Percentiles rank a stretch among this genome's conserved stretches.
Conservation (phyloP, 129 eudicot genomes). For the Erigeron canadensis region DNA sequence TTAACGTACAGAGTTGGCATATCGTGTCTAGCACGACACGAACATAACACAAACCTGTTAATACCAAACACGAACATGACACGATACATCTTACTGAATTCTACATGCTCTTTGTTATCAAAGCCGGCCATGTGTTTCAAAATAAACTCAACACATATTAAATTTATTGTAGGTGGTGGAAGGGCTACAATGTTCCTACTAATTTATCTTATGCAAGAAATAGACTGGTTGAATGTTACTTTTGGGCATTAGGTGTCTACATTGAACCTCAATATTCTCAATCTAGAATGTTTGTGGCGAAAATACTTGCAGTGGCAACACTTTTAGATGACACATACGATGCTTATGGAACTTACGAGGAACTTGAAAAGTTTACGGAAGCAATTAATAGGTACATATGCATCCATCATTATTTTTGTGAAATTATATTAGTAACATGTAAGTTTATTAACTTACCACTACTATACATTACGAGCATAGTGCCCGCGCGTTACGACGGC, state of each 20-base stretch:
- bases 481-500: too few relatives aligned
- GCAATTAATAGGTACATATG: neutral
- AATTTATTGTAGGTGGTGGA: neutral
- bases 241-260: neutral
- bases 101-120: too few relatives aligned
- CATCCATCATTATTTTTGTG: too few relatives aligned
- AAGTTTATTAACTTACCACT: too few relatives aligned
- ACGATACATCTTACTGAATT: too few relatives aligned
- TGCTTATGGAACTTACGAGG: neutral
- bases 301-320: neutral
- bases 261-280: neutral
- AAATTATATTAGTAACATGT: too few relatives aligned
- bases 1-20: too few relatives aligned
- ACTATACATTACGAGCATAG: too few relatives aligned
- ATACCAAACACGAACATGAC: too few relatives aligned
- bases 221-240: constrained; percentile 1
- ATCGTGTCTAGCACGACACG: too few relatives aligned
- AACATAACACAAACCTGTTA: too few relatives aligned
- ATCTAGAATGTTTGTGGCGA: neutral
- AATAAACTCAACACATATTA: neutral
- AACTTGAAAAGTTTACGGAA: constrained; percentile 1
- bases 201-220: neutral
- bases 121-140: too few relatives aligned
- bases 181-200: neutral
- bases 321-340: neutral